Base-by-base conservation (phyloP, 140 eudicot species). In the Erigeron philadelphicus region DNA sequence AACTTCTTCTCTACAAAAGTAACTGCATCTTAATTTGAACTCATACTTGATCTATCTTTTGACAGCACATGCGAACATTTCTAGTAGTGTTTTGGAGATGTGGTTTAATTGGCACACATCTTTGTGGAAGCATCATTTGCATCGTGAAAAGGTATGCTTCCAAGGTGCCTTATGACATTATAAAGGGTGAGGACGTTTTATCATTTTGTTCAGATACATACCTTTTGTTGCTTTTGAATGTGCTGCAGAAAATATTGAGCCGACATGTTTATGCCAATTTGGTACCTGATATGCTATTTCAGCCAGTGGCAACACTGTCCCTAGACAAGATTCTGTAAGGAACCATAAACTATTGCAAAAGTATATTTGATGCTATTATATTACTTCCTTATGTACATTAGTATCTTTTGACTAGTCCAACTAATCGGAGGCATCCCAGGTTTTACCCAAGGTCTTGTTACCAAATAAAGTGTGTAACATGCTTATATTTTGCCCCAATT, bases 31-130 rank as follows among this genome's bases (percentile, higher is more conserved):
- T 66, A 13, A 52, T 1, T 15, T 49, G 64, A 61, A 31, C 73
- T 64, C 46, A 65, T 42, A 47, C 64, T 44, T 72, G 1, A 11
- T 62, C 1, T 16, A 19, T 70, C 60, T 52, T 79, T 71, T 61
- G 35, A 76, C 90, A 84, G 96, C 68, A 17, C 73, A 7, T 61
- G 73, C 72, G 47, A 81, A 81, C 73, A 21, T 88, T 64, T 75
- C 90, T 47, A 83, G 95, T 76, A 78, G 79, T 70, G 82, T 77
- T 61, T 75, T 59, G 38, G 99, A 87, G 71, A 81, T 94, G 97
- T 94, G 99, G 99, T 85, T 85, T 74, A 89, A 78, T 17, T 94
- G 99, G 99, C 99, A 94, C 73, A 63, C 81, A 50, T 87, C 83
- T 44, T 76, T 89, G 85, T 94, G 99, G 99, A 83, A 62, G 60